These are phyloP conservation scores for Parietaria judaica DNA, from an alignment of 306 rosid species.

Conservation along the genomic window DNA sequence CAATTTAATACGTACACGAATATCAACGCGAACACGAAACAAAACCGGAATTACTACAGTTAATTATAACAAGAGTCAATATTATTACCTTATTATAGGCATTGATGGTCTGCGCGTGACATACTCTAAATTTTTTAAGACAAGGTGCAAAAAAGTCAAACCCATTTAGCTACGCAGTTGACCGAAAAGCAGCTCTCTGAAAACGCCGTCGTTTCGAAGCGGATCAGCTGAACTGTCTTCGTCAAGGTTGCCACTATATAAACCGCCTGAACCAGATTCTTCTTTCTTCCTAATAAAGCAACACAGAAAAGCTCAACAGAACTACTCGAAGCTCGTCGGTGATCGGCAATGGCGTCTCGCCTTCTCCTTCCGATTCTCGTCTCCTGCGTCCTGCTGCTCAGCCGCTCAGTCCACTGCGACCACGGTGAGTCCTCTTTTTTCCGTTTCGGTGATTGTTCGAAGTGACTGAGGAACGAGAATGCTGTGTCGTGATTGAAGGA, in stretches of 20 bases:
- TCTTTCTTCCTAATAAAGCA: constrained; percentile 18
- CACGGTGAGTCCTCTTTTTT: constrained; percentile 26
- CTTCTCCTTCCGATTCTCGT: constrained; percentile 28
- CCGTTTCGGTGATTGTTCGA: not conserved
- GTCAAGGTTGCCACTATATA: constrained; percentile 7
- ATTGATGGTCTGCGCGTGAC: too few relatives aligned
- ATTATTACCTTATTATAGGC: too few relatives aligned
- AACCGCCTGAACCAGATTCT: constrained; percentile 11
- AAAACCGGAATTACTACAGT: too few relatives aligned
- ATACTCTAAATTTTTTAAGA: not conserved
- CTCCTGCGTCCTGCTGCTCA: constrained; percentile 38
- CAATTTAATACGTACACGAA: too few relatives aligned
- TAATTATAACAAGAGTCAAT: too few relatives aligned
- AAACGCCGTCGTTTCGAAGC: constrained; percentile 22
- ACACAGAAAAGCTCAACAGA: constrained; percentile 4
- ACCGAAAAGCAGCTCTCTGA: not conserved
- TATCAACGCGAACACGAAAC: too few relatives aligned
- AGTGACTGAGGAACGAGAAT: not conserved
- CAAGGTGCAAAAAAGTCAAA: constrained; percentile 2
- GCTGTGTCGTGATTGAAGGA: too few relatives aligned
- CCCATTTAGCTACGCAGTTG: not conserved
- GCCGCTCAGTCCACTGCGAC: constrained; percentile 37
- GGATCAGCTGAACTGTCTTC: constrained; percentile 6
- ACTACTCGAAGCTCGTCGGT: constrained; percentile 1
- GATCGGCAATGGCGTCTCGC: constrained; percentile 28